These are phyloP conservation scores for Globisporangium solare DNA, from an alignment of 352 stramenopile genomes.

Conservation along the genomic window DNA sequence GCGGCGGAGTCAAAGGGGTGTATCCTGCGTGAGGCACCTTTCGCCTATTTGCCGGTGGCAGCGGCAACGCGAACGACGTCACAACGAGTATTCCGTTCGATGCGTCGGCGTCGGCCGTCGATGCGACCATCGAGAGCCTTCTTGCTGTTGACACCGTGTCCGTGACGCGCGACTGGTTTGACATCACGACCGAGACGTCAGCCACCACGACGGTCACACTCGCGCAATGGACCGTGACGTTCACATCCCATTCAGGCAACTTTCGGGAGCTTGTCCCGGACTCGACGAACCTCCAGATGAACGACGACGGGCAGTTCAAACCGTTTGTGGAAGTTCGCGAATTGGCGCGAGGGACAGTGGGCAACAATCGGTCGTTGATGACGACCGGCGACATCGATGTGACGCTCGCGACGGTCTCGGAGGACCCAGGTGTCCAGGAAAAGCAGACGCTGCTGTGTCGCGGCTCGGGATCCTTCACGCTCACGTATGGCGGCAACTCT, in stretches of 20 bases:
- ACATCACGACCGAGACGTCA: conserved; percentile 37
- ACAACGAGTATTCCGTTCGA: conserved; percentile 69
- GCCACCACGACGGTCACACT: conserved; percentile 32
- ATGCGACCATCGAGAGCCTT: conserved; percentile 76
- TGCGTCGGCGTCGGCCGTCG: conserved; percentile 36
- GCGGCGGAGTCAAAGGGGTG: conserved; percentile 63
- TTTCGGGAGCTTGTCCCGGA: conserved; percentile 43
- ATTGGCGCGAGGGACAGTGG: conserved; percentile 42
- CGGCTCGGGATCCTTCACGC: conserved; percentile 37
- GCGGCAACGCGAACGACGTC: conserved; percentile 29
- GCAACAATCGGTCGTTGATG: conserved; percentile 66
- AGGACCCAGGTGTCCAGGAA: conserved; percentile 68
- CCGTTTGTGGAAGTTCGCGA: conserved; percentile 53
- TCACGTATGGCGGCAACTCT: conserved; percentile 25
- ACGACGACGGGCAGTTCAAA: conserved; percentile 42
- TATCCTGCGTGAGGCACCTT: conserved; percentile 88
- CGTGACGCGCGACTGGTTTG: conserved; percentile 73
- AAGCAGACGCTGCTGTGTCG: conserved; percentile 58
- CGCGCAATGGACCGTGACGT: conserved; percentile 74
- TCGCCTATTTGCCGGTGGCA: conserved; percentile 30
- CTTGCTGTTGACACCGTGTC: conserved; percentile 71
- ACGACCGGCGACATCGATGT: conserved; percentile 49
- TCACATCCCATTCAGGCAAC: conserved; percentile 46
- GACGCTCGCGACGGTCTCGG: conserved; percentile 36
- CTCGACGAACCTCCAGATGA: conserved; percentile 29